phyloP scores from a whole-genome alignment of 805 yeast genomes.

The Helenozyma rhizophorensis region DNA sequence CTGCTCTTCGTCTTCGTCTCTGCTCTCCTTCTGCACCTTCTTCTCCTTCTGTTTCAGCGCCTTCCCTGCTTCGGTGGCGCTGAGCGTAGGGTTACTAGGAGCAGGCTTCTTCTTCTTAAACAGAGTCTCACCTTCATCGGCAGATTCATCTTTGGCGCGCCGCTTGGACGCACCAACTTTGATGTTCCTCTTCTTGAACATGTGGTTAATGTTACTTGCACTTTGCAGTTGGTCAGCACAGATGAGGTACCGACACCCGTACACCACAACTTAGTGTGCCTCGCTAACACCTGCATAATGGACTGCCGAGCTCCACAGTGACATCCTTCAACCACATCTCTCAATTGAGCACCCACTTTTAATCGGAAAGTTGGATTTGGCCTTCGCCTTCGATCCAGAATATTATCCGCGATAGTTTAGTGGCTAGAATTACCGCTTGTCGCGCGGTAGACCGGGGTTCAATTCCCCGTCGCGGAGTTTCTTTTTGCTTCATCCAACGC shows the following conservation, averaged over 20 bases:
- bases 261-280: too few species aligned
- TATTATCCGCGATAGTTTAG: conserved; percentile 18
- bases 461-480: conserved; percentile 19
- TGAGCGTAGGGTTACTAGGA: background rate
- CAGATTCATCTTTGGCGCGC: conserved; percentile 4
- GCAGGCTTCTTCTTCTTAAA: conserved; percentile 1
- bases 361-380: background rate
- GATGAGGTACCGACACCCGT: too few species aligned
- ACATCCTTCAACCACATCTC: too few species aligned
- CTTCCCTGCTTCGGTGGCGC: background rate
- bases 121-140: background rate
- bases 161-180: conserved; percentile 4
- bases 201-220: background rate
- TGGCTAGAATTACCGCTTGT: conserved; percentile 21
- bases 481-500: conserved; percentile 1
- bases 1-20: background rate
- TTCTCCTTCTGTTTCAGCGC: conserved; percentile 1
- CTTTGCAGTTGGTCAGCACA: too few species aligned
- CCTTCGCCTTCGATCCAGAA: too few species aligned
- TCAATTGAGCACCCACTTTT: background rate
- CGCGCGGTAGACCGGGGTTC: conserved; percentile 23
- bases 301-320: too few species aligned
- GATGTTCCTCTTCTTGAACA: conserved; percentile 16
- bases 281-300: too few species aligned
- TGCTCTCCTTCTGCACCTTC: conserved; percentile 1